Evolutionary conservation across 2,329 filamentous ascomycete genomes (phyloP), one percentile per base, ranked within the genome.

Genomic region (Ascochyta fabae): DNA sequence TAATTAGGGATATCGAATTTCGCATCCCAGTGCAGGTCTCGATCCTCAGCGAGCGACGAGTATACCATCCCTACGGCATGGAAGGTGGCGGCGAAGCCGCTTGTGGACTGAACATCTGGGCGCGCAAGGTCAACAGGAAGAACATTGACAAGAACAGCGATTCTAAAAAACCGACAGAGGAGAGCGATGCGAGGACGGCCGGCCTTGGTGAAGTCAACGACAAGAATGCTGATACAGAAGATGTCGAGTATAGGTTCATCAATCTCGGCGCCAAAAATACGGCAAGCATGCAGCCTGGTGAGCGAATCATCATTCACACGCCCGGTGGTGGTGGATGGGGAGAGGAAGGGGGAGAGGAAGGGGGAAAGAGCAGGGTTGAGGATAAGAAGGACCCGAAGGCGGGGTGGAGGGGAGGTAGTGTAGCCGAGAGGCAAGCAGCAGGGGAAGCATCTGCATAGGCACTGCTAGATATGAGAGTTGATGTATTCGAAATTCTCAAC

Each of bases 51-150:
- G 91, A 96, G 74, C 75, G 92, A 16, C 78, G 92, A 27, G 89
- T 94, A 0, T 87, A 90, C 60, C 82, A 85, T 48, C 92, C 92
- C 1, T 96, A 93, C 64, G 93, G 94, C 0, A 81, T 97, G 56
- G 88, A 87, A 22, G 94, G 94, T 0, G 94, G 94, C 3, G 88
- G 87, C 53, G 89, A 94, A 58, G 94, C 87, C 0, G 78, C 86
- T 64, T 88, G 89, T 46, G 94, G 94, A 0, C 78, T 93, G 58
- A 98, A 98, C 65, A 79, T 96, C 41, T 98, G 94, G 94, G 87
- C 96, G 29, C 81, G 91, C 7, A 88, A 85, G 58, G 88, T 94
- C 0, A 50, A 55, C n/a, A 27, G 52, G 15, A 49, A 46, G 33
- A 50, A 31, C 10, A 9, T 71, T 9, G 69, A 73, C 34, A 40